phyloP scores from a whole-genome alignment of 164 flowering plant genomes.

The Tetracentron sinense region DNA sequence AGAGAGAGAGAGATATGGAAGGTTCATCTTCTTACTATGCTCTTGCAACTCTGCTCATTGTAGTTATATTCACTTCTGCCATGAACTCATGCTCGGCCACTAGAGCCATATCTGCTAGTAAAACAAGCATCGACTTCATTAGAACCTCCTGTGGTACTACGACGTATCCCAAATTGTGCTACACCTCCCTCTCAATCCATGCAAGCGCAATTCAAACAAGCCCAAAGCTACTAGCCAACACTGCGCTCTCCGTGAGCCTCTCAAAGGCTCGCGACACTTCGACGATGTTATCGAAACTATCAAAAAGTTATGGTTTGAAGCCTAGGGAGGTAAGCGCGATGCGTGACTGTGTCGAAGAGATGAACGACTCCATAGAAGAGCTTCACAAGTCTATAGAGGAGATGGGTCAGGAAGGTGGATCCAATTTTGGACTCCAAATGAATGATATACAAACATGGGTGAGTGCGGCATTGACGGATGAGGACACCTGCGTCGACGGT shows the following conservation, averaged over 20 bases:
- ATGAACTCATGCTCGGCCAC: not conserved
- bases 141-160: not conserved
- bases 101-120: not conserved
- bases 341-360: slow-evolving; percentile 16
- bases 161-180: slow-evolving; percentile 1
- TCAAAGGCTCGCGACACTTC: not conserved
- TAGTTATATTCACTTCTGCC: not conserved
- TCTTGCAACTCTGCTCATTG: not conserved
- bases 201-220: not conserved
- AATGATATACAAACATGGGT: slow-evolving; percentile 12
- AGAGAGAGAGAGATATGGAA: slow-evolving; percentile 8
- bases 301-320: not conserved
- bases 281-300: not conserved
- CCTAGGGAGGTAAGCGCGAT: slow-evolving; percentile 4
- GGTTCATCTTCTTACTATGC: not conserved
- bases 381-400: slow-evolving; percentile 7
- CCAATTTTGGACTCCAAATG: slow-evolving; percentile 1
- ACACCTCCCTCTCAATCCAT: not conserved
- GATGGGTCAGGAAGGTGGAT: slow-evolving; percentile 1
- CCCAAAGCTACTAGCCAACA: slow-evolving; percentile 1
- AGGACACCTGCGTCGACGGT: slow-evolving; percentile 12
- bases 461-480: slow-evolving; percentile 10
- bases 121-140: not conserved
- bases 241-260: not conserved
- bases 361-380: slow-evolving; percentile 11